Evolutionary conservation across 129 eudicot genomes (phyloP).

Genomic region (Chrysanthemum seticuspe): DNA sequence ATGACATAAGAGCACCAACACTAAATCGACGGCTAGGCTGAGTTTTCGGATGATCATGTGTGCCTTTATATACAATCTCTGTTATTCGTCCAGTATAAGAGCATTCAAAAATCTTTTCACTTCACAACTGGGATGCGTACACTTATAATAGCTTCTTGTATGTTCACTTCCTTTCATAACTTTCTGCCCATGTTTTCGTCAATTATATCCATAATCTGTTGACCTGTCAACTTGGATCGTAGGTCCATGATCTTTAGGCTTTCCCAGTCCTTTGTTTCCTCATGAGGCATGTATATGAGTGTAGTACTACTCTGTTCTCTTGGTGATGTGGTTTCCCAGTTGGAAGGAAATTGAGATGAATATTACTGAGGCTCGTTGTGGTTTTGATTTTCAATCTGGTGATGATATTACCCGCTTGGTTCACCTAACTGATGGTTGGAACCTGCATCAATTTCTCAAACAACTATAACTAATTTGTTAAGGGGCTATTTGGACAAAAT

Average conservation of each 20-base stretch:
- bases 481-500: too few relatives aligned
- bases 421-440: too few relatives aligned
- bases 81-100: conserved; percentile 83
- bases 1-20: conserved; percentile 67
- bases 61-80: conserved; percentile 85
- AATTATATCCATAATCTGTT: conserved; percentile 86
- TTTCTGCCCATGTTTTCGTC: conserved; percentile 98
- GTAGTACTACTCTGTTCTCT: too few relatives aligned
- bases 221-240: conserved; percentile 62
- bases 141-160: conserved; percentile 97
- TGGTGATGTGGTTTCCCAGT: too few relatives aligned
- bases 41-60: conserved; percentile 96
- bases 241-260: conserved; percentile 51
- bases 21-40: conserved; percentile 79
- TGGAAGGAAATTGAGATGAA: too few relatives aligned
- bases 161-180: conserved; percentile 93
- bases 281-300: conserved; percentile 14
- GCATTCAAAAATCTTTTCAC: conserved; percentile 88
- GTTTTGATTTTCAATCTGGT: too few relatives aligned
- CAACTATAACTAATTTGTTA: too few relatives aligned
- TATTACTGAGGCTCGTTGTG: too few relatives aligned
- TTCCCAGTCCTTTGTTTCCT: conserved; percentile 44
- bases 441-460: too few relatives aligned
- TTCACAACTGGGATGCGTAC: conserved; percentile 96
- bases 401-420: too few relatives aligned